Evolutionary conservation across 2,329 filamentous ascomycete genomes (phyloP).

Genomic region (Pseudopyricularia javanii): DNA sequence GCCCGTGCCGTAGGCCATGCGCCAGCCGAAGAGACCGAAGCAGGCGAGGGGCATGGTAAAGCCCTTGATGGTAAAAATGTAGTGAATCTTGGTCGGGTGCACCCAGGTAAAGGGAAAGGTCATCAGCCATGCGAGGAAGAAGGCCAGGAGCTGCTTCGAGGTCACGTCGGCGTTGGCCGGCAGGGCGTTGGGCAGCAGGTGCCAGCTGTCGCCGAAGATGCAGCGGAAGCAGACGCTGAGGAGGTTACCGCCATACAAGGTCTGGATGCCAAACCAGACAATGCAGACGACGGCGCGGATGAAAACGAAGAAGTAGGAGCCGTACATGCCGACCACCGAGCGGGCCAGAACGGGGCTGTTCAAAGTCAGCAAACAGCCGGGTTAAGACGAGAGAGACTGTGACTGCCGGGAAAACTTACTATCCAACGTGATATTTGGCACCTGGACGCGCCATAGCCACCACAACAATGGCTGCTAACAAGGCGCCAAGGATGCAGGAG

Average conservation of each 20-base stretch:
- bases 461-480: conserved; percentile 15
- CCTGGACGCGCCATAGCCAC: neutral
- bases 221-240: conserved; percentile 3
- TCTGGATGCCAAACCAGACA: conserved; percentile 12
- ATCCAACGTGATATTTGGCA: conserved; percentile 30
- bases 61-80: conserved; percentile 12
- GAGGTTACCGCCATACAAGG: conserved; percentile 2
- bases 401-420: conserved; percentile 4
- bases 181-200: conserved; percentile 18
- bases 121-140: conserved; percentile 24
- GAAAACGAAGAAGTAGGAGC: conserved; percentile 26
- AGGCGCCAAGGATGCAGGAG: conserved; percentile 15
- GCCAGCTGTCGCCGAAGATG: conserved; percentile 10
- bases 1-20: conserved; percentile 15
- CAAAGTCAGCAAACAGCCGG: neutral
- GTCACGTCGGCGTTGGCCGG: conserved; percentile 18
- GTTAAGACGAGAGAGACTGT: conserved; percentile 18
- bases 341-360: conserved; percentile 20
- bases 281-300: conserved; percentile 18
- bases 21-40: conserved; percentile 23
- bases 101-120: conserved; percentile 16
- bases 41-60: conserved; percentile 19
- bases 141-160: conserved; percentile 19
- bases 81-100: conserved; percentile 16
- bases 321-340: conserved; percentile 26